Evolutionary conservation across 2,329 filamentous ascomycete species (phyloP).

Genomic region (Colletotrichum sp.): DNA sequence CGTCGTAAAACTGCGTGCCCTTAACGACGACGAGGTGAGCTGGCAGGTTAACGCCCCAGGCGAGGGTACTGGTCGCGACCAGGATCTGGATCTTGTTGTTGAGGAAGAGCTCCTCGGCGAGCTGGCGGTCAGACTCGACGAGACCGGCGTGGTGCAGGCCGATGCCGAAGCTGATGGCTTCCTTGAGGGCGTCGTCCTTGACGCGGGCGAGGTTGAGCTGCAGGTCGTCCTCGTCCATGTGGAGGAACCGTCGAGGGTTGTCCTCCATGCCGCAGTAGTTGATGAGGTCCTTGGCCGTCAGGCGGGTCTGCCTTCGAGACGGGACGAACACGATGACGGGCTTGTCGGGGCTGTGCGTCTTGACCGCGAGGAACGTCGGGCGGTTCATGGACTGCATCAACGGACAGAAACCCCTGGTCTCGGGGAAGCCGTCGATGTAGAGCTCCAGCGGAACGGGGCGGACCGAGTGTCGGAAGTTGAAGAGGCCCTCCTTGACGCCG

Average conservation of each 20-base stretch:
- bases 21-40: constrained; percentile 98
- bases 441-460: constrained; percentile 95
- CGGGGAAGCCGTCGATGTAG: constrained; percentile 96
- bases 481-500: constrained; percentile 92
- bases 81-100: constrained; percentile 99
- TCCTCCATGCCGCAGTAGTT: constrained; percentile 99
- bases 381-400: constrained; percentile 99
- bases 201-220: constrained; percentile 86
- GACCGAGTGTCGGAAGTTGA: constrained; percentile 97
- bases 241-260: constrained; percentile 89
- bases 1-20: constrained; percentile 97
- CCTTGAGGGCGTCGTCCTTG: constrained; percentile 90
- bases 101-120: constrained; percentile 92
- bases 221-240: constrained; percentile 94
- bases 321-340: constrained; percentile 98
- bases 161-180: constrained; percentile 97
- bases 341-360: constrained; percentile 94
- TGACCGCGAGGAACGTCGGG: constrained; percentile 94
- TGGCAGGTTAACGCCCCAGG: constrained; percentile 97
- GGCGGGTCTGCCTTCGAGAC: constrained; percentile 89
- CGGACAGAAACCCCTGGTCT: constrained; percentile 93
- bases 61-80: constrained; percentile 92
- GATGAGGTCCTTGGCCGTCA: constrained; percentile 95
- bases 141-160: constrained; percentile 96
- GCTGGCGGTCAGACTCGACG: constrained; percentile 89